These are phyloP conservation scores for Eleusine indica DNA, from an alignment of 176 grass and related monocot genomes.

Conservation along the genomic window DNA sequence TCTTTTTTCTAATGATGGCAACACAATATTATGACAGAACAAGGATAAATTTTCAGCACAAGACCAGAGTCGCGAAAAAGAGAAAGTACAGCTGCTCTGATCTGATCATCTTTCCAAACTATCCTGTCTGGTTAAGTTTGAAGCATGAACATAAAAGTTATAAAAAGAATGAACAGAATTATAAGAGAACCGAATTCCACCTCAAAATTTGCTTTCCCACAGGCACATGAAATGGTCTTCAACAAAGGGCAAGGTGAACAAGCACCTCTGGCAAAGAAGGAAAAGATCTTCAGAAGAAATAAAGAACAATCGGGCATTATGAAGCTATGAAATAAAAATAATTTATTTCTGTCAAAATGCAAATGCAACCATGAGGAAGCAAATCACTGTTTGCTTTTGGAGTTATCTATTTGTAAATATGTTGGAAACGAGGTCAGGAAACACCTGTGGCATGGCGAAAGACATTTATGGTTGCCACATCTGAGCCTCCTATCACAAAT, in stretches of 20 bases:
- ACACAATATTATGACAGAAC: background rate
- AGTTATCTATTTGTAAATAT: background rate
- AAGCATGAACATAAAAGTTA: background rate
- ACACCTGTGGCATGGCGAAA: constrained; percentile 94
- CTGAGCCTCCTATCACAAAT: constrained; percentile 81
- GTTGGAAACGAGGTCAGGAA: constrained; percentile 13
- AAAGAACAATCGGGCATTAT: background rate
- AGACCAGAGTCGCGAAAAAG: background rate
- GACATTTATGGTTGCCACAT: constrained; percentile 95
- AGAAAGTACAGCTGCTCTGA: background rate
- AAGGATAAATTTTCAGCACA: constrained; percentile 10
- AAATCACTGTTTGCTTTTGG: background rate
- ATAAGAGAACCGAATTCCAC: constrained; percentile 65
- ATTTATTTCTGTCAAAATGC: background rate
- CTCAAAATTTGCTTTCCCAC: constrained; percentile 86
- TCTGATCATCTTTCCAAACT: constrained; percentile 15
- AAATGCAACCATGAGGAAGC: background rate
- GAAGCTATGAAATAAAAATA: background rate
- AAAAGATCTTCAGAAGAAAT: constrained; percentile 6
- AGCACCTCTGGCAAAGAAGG: constrained; percentile 61
- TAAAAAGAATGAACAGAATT: constrained; percentile 33
- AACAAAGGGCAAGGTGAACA: constrained; percentile 94
- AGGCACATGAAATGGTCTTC: constrained; percentile 91
- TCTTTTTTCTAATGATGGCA: background rate
- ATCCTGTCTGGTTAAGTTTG: constrained; percentile 16